Conservation (phyloP, 1,139 yeast species). For the Spathaspora sp. region DNA sequence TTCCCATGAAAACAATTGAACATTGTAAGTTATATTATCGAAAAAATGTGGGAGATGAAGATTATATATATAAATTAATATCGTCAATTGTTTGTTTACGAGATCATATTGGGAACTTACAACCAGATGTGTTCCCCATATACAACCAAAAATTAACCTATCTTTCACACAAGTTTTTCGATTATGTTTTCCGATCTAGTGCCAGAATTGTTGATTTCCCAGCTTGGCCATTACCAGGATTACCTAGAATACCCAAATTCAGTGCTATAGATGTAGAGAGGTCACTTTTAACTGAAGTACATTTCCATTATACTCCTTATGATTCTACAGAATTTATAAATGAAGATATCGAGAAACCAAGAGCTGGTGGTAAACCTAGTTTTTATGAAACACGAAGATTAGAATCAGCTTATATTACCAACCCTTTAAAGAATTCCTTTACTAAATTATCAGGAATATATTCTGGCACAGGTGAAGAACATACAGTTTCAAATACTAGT, state of each 20-base stretch:
- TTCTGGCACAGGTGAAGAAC: conserved; percentile 18
- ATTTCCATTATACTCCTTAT: conserved; percentile 57
- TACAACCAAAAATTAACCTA: conserved; percentile 67
- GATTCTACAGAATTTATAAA: conserved; percentile 37
- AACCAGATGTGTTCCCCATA: conserved; percentile 76
- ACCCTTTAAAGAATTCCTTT: conserved; percentile 61
- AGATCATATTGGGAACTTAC: conserved; percentile 80
- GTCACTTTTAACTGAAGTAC: conserved; percentile 76
- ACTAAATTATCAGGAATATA: conserved; percentile 61
- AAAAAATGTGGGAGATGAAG: conserved; percentile 28
- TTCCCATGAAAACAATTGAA: conserved; percentile 80
- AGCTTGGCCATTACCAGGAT: conserved; percentile 79
- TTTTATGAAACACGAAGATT: conserved; percentile 68
- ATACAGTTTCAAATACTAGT: conserved; percentile 13
- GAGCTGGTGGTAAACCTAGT: conserved; percentile 18
- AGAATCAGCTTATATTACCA: conserved; percentile 65
- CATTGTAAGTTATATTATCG: conserved; percentile 54
- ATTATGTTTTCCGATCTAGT: conserved; percentile 31
- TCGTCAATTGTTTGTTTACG: conserved; percentile 83
- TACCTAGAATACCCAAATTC: conserved; percentile 62
- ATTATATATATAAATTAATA: conserved; percentile 63
- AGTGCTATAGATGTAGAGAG: conserved; percentile 74
- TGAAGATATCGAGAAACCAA: conserved; percentile 3
- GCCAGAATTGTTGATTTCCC: conserved; percentile 23
- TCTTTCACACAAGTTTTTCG: conserved; percentile 58